Conservation (phyloP, 2,329 filamentous ascomycete species). For the Chrysosporium queenslandicum region DNA sequence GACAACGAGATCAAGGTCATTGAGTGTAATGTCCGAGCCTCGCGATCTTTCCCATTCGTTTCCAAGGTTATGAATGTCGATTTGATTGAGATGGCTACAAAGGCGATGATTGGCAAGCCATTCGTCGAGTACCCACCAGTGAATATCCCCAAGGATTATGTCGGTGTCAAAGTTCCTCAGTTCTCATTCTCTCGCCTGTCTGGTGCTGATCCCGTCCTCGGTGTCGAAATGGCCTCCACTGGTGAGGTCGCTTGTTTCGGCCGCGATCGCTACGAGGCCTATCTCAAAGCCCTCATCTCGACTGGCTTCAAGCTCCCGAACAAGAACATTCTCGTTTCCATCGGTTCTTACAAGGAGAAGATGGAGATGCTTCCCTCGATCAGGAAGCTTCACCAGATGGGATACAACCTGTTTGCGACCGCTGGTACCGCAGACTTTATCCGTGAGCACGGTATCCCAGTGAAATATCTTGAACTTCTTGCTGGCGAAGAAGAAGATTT, state of each 20-base stretch:
- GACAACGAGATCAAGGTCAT: conserved; percentile 99
- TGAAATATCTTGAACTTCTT: conserved; percentile 87
- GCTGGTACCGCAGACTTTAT: conserved; percentile 95
- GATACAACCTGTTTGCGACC: conserved; percentile 92
- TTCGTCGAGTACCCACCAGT: conserved; percentile 72
- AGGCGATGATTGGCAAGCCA: conserved; percentile 81
- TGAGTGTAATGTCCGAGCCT: conserved; percentile 95
- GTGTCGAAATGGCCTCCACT: conserved; percentile 98
- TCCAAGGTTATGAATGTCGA: conserved; percentile 98
- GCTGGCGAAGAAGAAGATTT: conserved; percentile 68
- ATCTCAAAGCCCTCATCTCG: conserved; percentile 88
- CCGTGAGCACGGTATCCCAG: conserved; percentile 79
- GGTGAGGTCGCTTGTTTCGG: conserved; percentile 97
- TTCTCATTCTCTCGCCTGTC: conserved; percentile 98
- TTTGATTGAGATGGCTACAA: conserved; percentile 96
- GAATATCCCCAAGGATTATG: conserved; percentile 66
- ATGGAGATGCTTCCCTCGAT: conserved; percentile 92
- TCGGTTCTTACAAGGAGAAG: conserved; percentile 97
- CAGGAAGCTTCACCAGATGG: conserved; percentile 75
- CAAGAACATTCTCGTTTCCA: conserved; percentile 88
- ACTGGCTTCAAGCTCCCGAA: conserved; percentile 95
- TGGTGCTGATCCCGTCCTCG: conserved; percentile 88
- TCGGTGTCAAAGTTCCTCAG: conserved; percentile 95
- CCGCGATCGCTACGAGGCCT: conserved; percentile 91
- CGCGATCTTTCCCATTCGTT: conserved; percentile 93